Evolutionary conservation across 176 grass and related monocot species (phyloP).

Genomic region (Triticum timopheevii): DNA sequence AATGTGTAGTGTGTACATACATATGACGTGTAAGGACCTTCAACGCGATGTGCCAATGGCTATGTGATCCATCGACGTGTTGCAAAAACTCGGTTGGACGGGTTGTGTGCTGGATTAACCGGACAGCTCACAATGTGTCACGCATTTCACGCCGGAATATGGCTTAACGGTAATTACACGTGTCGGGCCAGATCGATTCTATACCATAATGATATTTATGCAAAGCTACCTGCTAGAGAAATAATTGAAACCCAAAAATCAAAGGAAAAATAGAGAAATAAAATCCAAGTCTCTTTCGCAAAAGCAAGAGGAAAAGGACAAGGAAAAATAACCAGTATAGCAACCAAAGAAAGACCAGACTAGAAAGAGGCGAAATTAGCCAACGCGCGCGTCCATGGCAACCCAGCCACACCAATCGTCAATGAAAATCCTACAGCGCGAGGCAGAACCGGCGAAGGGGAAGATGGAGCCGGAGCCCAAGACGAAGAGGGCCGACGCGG

Average conservation of each 20-base stretch:
- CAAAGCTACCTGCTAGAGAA: not conserved
- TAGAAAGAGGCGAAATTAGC: not conserved
- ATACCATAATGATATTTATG: not conserved
- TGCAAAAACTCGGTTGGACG: too few relatives aligned
- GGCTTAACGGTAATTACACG: too few relatives aligned
- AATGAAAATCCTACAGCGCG: constrained; percentile 15
- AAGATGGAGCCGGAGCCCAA: not conserved
- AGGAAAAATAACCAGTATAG: not conserved
- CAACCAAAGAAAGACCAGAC: not conserved
- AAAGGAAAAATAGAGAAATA: not conserved
- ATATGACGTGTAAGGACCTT: too few relatives aligned
- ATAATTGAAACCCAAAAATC: not conserved
- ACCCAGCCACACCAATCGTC: constrained; percentile 19
- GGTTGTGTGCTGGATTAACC: too few relatives aligned
- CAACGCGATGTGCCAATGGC: too few relatives aligned
- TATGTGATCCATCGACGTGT: too few relatives aligned
- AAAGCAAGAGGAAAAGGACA: not conserved
- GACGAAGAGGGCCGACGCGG: not conserved
- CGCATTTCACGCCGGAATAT: too few relatives aligned
- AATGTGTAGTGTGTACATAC: too few relatives aligned
- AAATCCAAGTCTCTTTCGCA: not conserved
- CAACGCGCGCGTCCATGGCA: constrained; percentile 19
- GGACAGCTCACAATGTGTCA: too few relatives aligned
- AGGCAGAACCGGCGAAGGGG: not conserved
- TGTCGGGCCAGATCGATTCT: too few relatives aligned